Base-by-base conservation (phyloP, 352 stramenopile species). In the Aphanomyces cochlioides region DNA sequence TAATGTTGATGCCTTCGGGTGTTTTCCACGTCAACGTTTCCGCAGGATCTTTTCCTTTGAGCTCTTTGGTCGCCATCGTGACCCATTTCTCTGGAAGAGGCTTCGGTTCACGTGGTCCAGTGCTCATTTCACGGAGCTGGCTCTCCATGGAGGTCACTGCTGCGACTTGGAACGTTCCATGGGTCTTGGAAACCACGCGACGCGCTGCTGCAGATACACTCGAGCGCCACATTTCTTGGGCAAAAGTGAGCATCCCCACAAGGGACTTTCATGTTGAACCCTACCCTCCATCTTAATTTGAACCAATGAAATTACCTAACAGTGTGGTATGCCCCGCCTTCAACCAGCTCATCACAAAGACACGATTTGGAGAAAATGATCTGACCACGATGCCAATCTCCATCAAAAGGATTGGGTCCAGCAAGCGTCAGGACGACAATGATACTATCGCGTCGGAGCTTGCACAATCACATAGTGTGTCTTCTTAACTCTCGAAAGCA, bases 1-100 rank as follows among this genome's bases (percentile, higher is more conserved):
- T 98, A 58, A 99, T 92, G 39, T 78, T 79, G 68, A 99, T 97
- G 13, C 89, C 93, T 77, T 99, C 96, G 17, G 92, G 88, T 50
- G 91, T 97, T 41, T 84, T 75, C 72, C 82, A 87, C 37, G 90
- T 74, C n/a, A 98, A 77, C 40, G 81, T 78, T 54, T 84, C 78
- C 34, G 82, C 78, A 45, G 80, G 77, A 38, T 90, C 81, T 54
- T 92, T 89, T 38, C 89, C 88, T 69, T 92, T 92, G 56, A 96
- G 78, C 77, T 97, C 88, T 72, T 97, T 88, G 45, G 78, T 83
- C 28, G 81, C 81, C 63, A 82, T 76, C 76, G 83, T 78, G 56
- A 83, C 45, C 78, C 81, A 88, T 50, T 75, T 73, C 57, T 74
- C 43, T n/a, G 81, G 81, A 15, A 70, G 54, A 6, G 64, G 64